These are phyloP conservation scores for Polyporus tsugae DNA, from an alignment of 1,284 basidiomycete genomes.

Conservation along the genomic window DNA sequence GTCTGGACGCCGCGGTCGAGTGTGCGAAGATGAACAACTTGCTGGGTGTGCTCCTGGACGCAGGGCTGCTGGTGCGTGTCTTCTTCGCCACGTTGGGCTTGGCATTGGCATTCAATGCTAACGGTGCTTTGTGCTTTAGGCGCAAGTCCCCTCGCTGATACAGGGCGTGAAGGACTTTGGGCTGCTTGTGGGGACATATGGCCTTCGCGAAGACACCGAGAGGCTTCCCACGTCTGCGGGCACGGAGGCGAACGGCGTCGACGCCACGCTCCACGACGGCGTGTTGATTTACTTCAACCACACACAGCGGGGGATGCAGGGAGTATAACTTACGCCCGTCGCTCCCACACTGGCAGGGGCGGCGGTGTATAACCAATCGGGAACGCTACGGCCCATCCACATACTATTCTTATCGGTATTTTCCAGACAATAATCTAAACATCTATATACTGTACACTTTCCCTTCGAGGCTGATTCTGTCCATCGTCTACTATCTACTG, in stretches of 20 bases:
- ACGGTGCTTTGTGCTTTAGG: constrained; percentile 45
- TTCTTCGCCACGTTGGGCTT: not conserved
- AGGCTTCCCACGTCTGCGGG: constrained; percentile 50
- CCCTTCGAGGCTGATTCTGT: constrained; percentile 10
- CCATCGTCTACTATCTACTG: not conserved
- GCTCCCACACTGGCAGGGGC: not conserved
- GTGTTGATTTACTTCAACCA: constrained; percentile 72
- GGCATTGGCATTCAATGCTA: not conserved
- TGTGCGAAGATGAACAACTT: constrained; percentile 96
- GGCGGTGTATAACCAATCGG: not conserved
- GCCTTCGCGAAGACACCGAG: constrained; percentile 56
- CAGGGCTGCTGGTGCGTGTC: constrained; percentile 80
- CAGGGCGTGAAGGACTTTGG: constrained; percentile 89
- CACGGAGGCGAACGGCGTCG: constrained; percentile 61
- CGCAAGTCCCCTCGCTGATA: constrained; percentile 84
- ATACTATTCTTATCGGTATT: constrained; percentile 33
- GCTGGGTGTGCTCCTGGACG: constrained; percentile 91
- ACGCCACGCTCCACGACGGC: constrained; percentile 70
- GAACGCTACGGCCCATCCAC: not conserved
- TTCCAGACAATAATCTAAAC: constrained; percentile 25
- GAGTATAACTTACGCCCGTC: constrained; percentile 11
- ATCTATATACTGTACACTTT: constrained; percentile 14
- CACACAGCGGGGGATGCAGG: constrained; percentile 43
- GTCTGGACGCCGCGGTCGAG: constrained; percentile 91
- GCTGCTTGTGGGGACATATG: constrained; percentile 86